Evolutionary conservation across 1,284 basidiomycete species (phyloP).

Genomic region (Inonotus obliquus): DNA sequence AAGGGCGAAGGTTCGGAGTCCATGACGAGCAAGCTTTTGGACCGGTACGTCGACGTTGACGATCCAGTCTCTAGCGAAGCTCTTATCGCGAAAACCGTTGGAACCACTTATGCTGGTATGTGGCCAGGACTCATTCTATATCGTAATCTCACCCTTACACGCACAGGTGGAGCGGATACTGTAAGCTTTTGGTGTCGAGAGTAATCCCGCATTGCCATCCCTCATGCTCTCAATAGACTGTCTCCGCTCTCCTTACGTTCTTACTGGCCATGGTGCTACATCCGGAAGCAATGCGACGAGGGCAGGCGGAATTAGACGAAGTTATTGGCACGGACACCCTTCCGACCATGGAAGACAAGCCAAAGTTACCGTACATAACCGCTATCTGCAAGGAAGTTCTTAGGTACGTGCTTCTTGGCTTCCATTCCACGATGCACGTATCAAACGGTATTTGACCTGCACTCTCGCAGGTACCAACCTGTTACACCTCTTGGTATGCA

Average conservation of each 20-base stretch:
- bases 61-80: slow-evolving; percentile 2
- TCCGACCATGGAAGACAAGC: slow-evolving; percentile 21
- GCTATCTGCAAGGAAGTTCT: slow-evolving; percentile 21
- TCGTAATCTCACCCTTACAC: neutral
- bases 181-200: neutral
- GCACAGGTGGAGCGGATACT: neutral
- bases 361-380: slow-evolving; percentile 22
- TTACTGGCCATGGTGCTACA: slow-evolving; percentile 18
- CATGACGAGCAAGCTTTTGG: slow-evolving; percentile 13
- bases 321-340: slow-evolving; percentile 21
- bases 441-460: no score
- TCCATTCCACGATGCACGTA: neutral
- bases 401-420: neutral
- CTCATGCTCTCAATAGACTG: neutral
- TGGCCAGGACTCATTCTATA: neutral
- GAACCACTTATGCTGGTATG: slow-evolving; percentile 3
- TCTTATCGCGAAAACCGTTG: slow-evolving; percentile 9
- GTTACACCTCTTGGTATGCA: slow-evolving; percentile 12
- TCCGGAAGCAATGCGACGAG: slow-evolving; percentile 16
- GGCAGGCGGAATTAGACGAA: slow-evolving; percentile 20
- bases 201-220: neutral
- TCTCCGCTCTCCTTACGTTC: slow-evolving; percentile 10
- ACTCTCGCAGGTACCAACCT: slow-evolving; percentile 15
- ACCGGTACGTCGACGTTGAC: neutral
- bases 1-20: slow-evolving; percentile 14